Base-by-base conservation (phyloP, 2,329 filamentous ascomycete species). In the Leptographium radiaticola region DNA sequence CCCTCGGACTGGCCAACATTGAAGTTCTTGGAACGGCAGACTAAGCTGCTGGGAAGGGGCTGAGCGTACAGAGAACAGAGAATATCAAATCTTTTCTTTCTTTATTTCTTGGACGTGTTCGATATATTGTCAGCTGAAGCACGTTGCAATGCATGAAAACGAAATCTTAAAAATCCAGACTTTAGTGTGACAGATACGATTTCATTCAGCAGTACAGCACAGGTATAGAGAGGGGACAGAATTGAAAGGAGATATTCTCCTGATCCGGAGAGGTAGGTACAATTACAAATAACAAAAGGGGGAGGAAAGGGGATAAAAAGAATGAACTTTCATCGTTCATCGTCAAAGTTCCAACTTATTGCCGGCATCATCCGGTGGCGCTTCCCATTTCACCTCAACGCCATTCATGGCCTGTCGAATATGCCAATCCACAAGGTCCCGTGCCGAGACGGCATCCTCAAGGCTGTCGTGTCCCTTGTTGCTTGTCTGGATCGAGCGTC, bases 321-420 rank as follows among this genome's bases (percentile, higher is more conserved):
- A 5, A 25, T 3, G 25, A 25, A 3, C 25, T 25, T 25, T 2
- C 25, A 5, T 5, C 5, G 25, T 25, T 3, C 25, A 5, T 25
- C 25, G n/a, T n/a, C 25, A 25, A 25, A 2, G 6, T 16, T 39
- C 15, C 38, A 13, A 7, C 18, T 40, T n/a, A 40, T 40, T 40
- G 39, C 1, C 39, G 16, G 39, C 8, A 13, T n/a, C 39, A n/a
- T 40, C 39, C 16, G 3, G 16, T 40, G 16, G 15, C 39, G 39
- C 15, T 40, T 40, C 39, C 39, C 39, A 40, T n/a, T 40, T 40
- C 39, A 40, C 39, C 39, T 40, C 39, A 40, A 40, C 16, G 16
- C 39, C 4, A n/a, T 61, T 18, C 66, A 59, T n/a, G 25, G 38
- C 38, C 36, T 51, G 20, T 33, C n/a, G 20, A 13, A 51, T 16